Evolutionary conservation across 768 basidiomycete genomes (phyloP), one percentile per base, ranked within the genome.

Genomic region (Tulasnella sp.): DNA sequence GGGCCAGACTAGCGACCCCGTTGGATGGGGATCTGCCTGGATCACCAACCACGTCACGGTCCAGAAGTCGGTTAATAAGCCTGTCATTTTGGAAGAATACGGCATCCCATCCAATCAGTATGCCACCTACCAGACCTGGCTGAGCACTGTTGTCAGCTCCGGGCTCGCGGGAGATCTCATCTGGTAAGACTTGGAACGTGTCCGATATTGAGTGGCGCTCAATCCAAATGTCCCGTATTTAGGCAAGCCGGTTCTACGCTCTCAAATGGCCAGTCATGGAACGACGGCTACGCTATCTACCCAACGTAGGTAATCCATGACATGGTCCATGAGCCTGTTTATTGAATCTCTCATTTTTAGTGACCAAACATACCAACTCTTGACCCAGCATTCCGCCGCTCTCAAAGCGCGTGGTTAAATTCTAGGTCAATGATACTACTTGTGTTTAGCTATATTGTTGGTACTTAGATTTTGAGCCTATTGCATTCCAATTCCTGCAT

Each of bases 21-120:
- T 54, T 44, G 73, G 64, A 3, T 79, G 81, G 81, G 81, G 81
- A 54, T 85, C 85, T 9, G 88, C 90, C 76, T 93, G 92, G 92
- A 92, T 93, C 83, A 85, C 85, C 1, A 91, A 92, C 85, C 92
- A 93, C 84, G 88, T 88, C 20, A 84, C 88, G 0, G 87, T 89
- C 7, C 89, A 90, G 84, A 88, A 86, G 76, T 85, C 84, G 3
- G 86, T 85, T 50, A 88, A 89, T 82, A 93, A 93, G 85, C 91
- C 92, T 3, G 91, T 91, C 12, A 88, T 93, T 82, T 81, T 82
- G 58, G 92, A 93, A 83, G 92, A 93, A 82, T 93, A 91, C 82
- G 92, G 92, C 48, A 88, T 92, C 4, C 90, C 90, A 1, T 86
- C 86, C 81, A 83, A 84, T 82, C 90, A 90, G 82, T 81, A 86